Evolutionary conservation across 1,284 basidiomycete species (phyloP).

Genomic region (Ganoderma lucidum): DNA sequence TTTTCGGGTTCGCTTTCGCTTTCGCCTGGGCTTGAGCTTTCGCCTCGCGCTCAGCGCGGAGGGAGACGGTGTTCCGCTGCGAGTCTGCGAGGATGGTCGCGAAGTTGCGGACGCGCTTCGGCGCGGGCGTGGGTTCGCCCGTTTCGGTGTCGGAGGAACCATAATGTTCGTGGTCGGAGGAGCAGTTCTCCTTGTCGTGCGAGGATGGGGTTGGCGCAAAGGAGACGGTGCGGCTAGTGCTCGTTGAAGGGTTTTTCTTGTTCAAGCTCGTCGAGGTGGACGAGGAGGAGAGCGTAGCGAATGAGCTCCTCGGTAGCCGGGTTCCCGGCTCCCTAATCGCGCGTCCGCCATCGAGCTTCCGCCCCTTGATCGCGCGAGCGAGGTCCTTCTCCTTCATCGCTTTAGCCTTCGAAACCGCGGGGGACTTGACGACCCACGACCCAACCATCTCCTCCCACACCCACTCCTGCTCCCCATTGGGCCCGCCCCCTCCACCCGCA

Average conservation of each 20-base stretch:
- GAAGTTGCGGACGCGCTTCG: slow-evolving; percentile 41
- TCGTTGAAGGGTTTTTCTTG: neutral
- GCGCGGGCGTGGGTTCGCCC: slow-evolving; percentile 1
- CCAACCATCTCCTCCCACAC: slow-evolving; percentile 55
- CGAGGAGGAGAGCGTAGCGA: neutral
- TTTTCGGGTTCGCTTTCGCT: neutral
- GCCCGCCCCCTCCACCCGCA: slow-evolving; percentile 2
- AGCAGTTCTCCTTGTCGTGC: slow-evolving; percentile 21
- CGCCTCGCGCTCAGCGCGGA: slow-evolving; percentile 36
- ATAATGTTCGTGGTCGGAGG: slow-evolving; percentile 21
- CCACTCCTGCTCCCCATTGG: slow-evolving; percentile 42
- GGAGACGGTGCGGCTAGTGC: neutral
- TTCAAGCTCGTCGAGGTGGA: neutral
- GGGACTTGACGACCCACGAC: slow-evolving; percentile 50
- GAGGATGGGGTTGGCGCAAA: slow-evolving; percentile 8
- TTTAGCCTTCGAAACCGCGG: slow-evolving; percentile 32
- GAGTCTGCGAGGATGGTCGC: slow-evolving; percentile 56
- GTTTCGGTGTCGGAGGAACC: slow-evolving; percentile 6
- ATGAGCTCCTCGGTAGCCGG: neutral
- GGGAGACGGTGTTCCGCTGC: slow-evolving; percentile 47
- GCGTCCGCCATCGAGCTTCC: slow-evolving; percentile 4
- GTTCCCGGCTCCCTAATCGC: neutral
- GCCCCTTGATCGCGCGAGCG: slow-evolving; percentile 17
- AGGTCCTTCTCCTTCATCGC: slow-evolving; percentile 9
- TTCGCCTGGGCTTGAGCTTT: slow-evolving; percentile 6